Base-by-base conservation (phyloP, 2,329 filamentous ascomycete species). In the Pseudogymnoascus sp. region DNA sequence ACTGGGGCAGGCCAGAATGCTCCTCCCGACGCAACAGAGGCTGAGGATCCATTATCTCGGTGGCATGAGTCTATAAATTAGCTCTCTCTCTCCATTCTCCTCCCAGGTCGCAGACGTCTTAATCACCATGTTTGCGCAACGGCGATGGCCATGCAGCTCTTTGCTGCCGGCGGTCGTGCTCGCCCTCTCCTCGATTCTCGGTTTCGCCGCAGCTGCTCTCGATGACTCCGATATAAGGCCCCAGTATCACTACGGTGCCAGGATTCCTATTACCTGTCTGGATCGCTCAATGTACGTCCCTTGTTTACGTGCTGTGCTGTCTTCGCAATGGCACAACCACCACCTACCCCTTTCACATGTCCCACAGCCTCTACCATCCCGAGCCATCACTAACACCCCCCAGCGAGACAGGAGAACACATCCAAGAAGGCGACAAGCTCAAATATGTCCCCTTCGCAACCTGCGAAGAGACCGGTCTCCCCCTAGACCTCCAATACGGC, bases 371-470 rank as follows among this genome's bases (percentile, higher is more conserved):
- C 12, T 22, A 10, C 24, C 24, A 14, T 43, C 4, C 41, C 46
- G 19, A 19, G 37, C 6, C 28, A 31, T 26, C 19, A 37, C 50
- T 60, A 24, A 63, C 46, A 53, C 12, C 1, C 56, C 24, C 11
- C 73, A 95, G 90, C 71, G 90, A 96, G 70, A 95, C 90, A 7
- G 91, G 91, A 74, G 91, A 96, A 76, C 91, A 96, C 80, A 88
- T 97, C 72, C 89, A 91, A 72, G 87, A 96, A 74, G 81, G 83
- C 37, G 88, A 95, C 72, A 89, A 96, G 75, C 85, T 97, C 63
- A 84, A 96, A 82, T 98, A 95, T 82, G 87, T 95, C 50, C 91
- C 93, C 40, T 98, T 98, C 76, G 90, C 90, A 24, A 82, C 83
- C 35, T 98, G 95, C 83, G 90, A 92, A 76, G 95, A 98, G 77